These are phyloP conservation scores for Beta lomatogona DNA, from an alignment of 179 eudicot genomes.

Conservation along the genomic window DNA sequence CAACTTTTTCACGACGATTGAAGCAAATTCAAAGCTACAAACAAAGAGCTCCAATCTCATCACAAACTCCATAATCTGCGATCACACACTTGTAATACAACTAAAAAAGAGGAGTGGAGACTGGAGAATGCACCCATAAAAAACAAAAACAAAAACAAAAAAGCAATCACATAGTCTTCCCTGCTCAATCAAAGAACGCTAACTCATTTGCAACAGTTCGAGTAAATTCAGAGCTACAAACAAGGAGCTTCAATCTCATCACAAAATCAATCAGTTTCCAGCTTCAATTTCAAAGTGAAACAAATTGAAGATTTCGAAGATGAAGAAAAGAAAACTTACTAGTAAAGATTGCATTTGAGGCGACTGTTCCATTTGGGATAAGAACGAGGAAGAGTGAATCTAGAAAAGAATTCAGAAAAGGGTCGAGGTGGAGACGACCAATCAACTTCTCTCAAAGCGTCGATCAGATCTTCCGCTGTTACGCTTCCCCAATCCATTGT, in stretches of 20 bases:
- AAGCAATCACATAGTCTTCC: background rate
- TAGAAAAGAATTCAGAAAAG: constrained; percentile 68
- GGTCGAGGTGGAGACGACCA: constrained; percentile 99
- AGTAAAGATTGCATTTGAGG: constrained; percentile 93
- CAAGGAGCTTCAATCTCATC: background rate
- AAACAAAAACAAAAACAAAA: background rate
- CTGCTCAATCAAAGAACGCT: background rate
- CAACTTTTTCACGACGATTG: background rate
- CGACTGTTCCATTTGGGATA: constrained; percentile 83
- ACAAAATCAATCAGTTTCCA: background rate
- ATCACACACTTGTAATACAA: no score
- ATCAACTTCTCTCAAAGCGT: constrained; percentile 87
- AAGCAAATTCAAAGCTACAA: background rate
- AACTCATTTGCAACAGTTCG: background rate
- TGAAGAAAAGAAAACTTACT: constrained; percentile 41
- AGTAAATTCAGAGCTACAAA: background rate
- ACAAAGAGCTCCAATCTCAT: background rate
- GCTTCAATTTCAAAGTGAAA: background rate
- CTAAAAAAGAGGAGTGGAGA: background rate
- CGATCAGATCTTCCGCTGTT: constrained; percentile 83
- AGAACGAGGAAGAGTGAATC: constrained; percentile 84
- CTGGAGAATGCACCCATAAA: background rate
- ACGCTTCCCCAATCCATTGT: constrained; percentile 92
- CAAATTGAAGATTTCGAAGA: background rate
- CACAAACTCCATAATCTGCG: background rate